These are phyloP conservation scores for Coemansia javaensis DNA, from an alignment of 192 early-diverging fungal genomes.

Conservation along the genomic window DNA sequence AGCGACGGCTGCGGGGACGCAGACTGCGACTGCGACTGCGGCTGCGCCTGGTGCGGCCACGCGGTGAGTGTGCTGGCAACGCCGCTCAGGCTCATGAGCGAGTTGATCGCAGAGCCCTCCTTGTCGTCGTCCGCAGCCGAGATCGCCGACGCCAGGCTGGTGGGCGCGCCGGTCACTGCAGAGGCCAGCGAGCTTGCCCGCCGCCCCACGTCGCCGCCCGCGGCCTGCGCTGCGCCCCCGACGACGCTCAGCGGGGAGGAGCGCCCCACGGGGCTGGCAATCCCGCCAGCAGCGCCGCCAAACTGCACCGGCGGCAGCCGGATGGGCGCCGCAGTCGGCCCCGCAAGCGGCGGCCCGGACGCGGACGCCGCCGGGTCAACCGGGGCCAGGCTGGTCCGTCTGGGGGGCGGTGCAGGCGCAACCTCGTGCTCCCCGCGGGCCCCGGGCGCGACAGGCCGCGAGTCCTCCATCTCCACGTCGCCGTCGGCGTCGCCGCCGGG, in stretches of 20 bases:
- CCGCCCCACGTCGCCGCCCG: neutral
- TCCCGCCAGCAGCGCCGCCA: conserved; percentile 11
- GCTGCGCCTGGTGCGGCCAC: conserved; percentile 19
- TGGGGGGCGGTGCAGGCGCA: neutral
- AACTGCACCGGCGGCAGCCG: conserved; percentile 43
- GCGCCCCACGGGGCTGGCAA: conserved; percentile 13
- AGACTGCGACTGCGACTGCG: conserved; percentile 2
- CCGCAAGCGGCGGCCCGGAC: conserved; percentile 25
- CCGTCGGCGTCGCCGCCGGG: conserved; percentile 35
- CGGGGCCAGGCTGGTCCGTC: no score
- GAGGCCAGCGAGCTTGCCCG: neutral
- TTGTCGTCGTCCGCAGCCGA: conserved; percentile 39
- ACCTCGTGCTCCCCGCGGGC: neutral
- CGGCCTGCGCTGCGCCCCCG: neutral
- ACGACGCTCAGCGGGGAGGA: conserved; percentile 4
- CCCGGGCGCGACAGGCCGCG: neutral
- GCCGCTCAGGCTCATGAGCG: conserved; percentile 49
- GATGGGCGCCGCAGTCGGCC: conserved; percentile 42
- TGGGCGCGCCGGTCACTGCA: neutral
- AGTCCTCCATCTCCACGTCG: conserved; percentile 31
- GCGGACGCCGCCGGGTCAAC: conserved; percentile 4
- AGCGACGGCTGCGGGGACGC: conserved; percentile 14
- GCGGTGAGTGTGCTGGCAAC: conserved; percentile 40
- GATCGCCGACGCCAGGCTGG: conserved; percentile 24
- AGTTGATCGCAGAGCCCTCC: conserved; percentile 47